Evolutionary conservation across 2,329 filamentous ascomycete species (phyloP), one percentile per base, ranked within the genome.

Genomic region (Cladosporium sphaerospermum): DNA sequence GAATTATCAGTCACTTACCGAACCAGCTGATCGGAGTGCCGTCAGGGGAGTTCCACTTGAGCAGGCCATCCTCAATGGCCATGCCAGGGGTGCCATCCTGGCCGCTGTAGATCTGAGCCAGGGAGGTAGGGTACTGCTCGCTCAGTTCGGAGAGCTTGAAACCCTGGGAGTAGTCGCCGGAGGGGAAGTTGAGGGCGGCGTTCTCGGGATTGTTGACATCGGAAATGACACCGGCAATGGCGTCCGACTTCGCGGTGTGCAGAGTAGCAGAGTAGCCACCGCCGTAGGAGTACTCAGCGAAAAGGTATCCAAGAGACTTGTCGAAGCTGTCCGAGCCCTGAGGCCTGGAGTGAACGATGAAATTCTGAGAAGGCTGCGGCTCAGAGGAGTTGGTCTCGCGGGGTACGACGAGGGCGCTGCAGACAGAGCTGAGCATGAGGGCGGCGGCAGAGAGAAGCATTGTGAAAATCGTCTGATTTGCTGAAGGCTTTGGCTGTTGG

Each of bases 71-170:
- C 23, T 57, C 52, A n/a, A 57, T 51, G 18, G 45, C 36, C n/a
- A 57, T 51, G 4, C 56, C 56, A 34, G 53, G 50, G 31, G 56
- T 57, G 9, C 54, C 56, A 6, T 51, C 34, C 32, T 54, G 54
- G 11, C 54, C 54, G n/a, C 51, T 54, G 39, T 49, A 54, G 3
- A 57, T 57, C 44, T 54, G 51, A 9, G 56, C 54, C 36, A 57
- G 43, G 14, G 33, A 45, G 23, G 49, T 43, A 33, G 52, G 44
- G 36, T 50, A 44, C 18, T 54, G 42, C 48, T 50, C 40, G 10
- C n/a, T 23, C 34, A 56, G 46, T 3, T 52, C 41, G 42, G 39
- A 43, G 32, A 57, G 36, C 16, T 49, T 44, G 45, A 57, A 57
- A 9, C 54, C 54, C 33, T 54, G 46, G 34, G 31, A 31, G 19